Evolutionary conservation across 768 basidiomycete species (phyloP).

Genomic region (Podaxis sp.): DNA sequence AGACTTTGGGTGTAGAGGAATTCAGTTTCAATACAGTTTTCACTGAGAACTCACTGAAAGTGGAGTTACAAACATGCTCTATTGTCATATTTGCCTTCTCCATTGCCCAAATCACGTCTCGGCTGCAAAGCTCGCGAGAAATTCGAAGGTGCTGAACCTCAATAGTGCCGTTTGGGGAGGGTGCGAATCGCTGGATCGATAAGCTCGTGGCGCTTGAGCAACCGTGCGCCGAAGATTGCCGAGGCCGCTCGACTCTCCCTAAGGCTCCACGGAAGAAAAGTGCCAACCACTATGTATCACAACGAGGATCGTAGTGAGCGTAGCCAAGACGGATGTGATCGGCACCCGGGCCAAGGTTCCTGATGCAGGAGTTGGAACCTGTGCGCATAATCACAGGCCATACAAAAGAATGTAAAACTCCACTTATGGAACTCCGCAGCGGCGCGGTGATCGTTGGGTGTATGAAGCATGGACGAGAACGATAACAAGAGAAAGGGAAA

Average conservation of each 20-base stretch:
- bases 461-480: conserved; percentile 19
- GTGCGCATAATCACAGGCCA: conserved; percentile 23
- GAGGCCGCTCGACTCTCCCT: neutral
- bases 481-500: conserved; percentile 20
- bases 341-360: conserved; percentile 7
- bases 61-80: no score
- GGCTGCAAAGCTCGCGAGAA: neutral
- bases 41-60: no score
- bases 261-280: neutral
- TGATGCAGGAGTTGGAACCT: conserved; percentile 3
- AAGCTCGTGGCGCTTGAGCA: conserved; percentile 20
- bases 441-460: conserved; percentile 19
- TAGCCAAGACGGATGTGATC: neutral
- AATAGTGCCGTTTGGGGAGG: neutral
- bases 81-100: neutral
- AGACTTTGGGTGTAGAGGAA: no score
- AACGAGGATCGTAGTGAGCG: neutral
- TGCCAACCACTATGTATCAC: neutral
- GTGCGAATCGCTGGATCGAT: neutral
- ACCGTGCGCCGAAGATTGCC: neutral
- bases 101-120: neutral
- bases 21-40: no score
- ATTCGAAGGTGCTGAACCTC: neutral
- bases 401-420: conserved; percentile 21
- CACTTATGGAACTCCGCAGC: conserved; percentile 21